These are phyloP conservation scores for Penicillium verhagenii DNA, from an alignment of 495 filamentous ascomycete species.

Conservation along the genomic window DNA sequence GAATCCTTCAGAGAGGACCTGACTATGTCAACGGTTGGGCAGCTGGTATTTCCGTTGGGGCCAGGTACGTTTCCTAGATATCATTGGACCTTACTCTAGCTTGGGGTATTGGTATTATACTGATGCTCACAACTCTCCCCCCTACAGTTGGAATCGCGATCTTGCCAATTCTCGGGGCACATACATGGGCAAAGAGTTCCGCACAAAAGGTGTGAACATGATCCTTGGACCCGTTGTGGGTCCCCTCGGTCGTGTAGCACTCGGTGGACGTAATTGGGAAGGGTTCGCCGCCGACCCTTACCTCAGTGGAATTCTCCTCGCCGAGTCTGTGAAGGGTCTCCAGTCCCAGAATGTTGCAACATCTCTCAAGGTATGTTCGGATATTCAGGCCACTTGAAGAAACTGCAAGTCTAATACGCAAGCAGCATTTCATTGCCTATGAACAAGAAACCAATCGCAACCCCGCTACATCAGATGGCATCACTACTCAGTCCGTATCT, in stretches of 20 bases:
- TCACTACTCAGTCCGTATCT: constrained; percentile 44
- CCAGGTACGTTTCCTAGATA: constrained; percentile 20
- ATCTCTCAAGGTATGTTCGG: constrained; percentile 57
- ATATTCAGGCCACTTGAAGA: background rate
- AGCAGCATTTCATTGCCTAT: constrained; percentile 59
- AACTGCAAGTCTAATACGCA: background rate
- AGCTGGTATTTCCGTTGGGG: constrained; percentile 55
- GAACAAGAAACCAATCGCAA: constrained; percentile 59
- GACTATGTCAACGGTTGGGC: constrained; percentile 61
- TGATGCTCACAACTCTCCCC: background rate
- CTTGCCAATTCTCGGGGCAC: constrained; percentile 48
- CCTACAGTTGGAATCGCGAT: constrained; percentile 15
- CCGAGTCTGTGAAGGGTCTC: constrained; percentile 63
- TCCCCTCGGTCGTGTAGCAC: constrained; percentile 71
- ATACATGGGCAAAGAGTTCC: constrained; percentile 59
- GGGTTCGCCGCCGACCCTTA: constrained; percentile 75
- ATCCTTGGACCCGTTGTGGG: constrained; percentile 65
- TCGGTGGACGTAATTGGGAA: constrained; percentile 86
- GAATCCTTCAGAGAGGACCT: constrained; percentile 38
- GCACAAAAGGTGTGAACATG: constrained; percentile 54
- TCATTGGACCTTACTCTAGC: too few relatives aligned
- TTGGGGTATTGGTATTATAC: too few relatives aligned
- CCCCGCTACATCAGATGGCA: constrained; percentile 8
- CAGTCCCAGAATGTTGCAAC: constrained; percentile 70
- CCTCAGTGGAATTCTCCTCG: constrained; percentile 57